phyloP scores from a whole-genome alignment of 768 basidiomycete genomes.

The Tulasnella sp. region DNA sequence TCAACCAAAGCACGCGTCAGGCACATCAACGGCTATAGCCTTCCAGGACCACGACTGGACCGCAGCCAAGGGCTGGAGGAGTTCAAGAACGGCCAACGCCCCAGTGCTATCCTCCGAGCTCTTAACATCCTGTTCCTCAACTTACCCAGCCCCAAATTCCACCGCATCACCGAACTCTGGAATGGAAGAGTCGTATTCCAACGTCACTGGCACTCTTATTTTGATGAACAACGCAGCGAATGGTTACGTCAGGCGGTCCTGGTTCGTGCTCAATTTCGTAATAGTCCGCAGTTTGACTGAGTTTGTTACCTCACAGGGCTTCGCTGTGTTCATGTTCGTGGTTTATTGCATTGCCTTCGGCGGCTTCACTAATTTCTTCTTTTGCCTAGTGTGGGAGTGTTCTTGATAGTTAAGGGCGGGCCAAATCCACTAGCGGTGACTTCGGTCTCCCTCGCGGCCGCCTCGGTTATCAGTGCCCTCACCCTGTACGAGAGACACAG shows the following conservation, averaged over 20 bases:
- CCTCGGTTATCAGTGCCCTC: neutral
- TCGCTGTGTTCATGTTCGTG: slow-evolving; percentile 24
- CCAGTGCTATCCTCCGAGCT: neutral
- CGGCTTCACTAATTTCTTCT: neutral
- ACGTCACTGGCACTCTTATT: slow-evolving; percentile 31
- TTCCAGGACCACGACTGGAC: neutral
- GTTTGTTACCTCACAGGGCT: too few relatives aligned
- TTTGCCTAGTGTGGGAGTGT: neutral
- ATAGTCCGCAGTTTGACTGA: too few relatives aligned
- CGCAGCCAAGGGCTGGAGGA: slow-evolving; percentile 5
- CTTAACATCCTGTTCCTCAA: neutral
- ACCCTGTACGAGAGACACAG: neutral
- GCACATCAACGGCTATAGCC: slow-evolving; percentile 15
- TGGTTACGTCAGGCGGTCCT: slow-evolving; percentile 14
- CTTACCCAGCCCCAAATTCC: neutral
- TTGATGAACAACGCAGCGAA: slow-evolving; percentile 19
- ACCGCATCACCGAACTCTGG: slow-evolving; percentile 22
- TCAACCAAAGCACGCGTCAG: neutral
- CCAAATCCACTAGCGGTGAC: neutral
- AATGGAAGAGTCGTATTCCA: slow-evolving; percentile 30
- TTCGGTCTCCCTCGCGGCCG: neutral
- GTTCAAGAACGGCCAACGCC: neutral
- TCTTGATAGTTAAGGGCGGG: neutral
- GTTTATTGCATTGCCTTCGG: neutral
- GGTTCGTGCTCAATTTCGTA: too few relatives aligned